Evolutionary conservation across 2,329 filamentous ascomycete genomes (phyloP), one percentile per base, ranked within the genome.

Genomic region (Aspergillus ruber): DNA sequence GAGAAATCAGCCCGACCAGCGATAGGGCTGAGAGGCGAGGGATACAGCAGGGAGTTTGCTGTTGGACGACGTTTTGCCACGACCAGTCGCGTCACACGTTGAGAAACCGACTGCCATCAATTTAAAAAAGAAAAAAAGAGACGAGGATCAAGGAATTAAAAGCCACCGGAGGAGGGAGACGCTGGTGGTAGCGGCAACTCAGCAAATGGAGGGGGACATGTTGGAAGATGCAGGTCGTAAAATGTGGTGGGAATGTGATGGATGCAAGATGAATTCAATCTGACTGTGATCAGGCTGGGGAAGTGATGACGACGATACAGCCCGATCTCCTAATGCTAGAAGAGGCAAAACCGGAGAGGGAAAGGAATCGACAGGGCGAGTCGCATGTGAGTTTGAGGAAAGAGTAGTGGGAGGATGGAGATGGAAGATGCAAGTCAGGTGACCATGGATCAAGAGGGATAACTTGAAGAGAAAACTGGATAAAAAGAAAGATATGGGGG

Each of bases 331-430:
- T 29, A 4, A 29, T 29, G 25, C 4, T 29, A 29, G 9, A 29
- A 29, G 25, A 29, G 25, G 25, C 25, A 29, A 12, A 29, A 29
- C 25, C 25, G 25, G 25, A 10, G 25, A 44, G 13, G 42, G 39
- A 20, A 39, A 40, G 23, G 15, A 42, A 45, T 36, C 15, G 45
- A 45, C 20, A 12, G 10, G 25, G 25, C 25, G 10, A 29, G 4
- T 29, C 25, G 25, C 25, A 29, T 29, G 25, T 29, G 25, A 12
- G 43, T 32, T 43, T 43, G 45, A 40, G 44, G 38, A 50, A 41
- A 47, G 41, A 46, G 42, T 43, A 46, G 42, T 43, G 51, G 43
- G 39, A 33, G 29, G 40, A 44, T 23, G 44, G 48, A 49, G 44
- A 38, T 39, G 43, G 51, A 43, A 27, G 33, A 38, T 38, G 6